Base-by-base conservation (phyloP, 129 eudicot species). In the Lactuca saligna region DNA sequence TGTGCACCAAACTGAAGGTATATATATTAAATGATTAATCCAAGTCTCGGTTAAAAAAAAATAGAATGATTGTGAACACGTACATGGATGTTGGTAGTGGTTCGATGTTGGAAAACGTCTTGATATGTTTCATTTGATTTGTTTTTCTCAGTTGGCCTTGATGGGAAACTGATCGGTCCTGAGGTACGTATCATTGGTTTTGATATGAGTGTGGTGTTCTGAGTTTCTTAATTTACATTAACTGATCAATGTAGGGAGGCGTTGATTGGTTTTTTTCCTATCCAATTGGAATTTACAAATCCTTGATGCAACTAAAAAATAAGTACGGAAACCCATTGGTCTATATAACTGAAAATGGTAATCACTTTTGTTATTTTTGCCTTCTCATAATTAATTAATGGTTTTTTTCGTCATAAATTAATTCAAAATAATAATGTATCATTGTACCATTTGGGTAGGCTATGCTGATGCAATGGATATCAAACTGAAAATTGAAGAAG, bases 271-370 rank as follows among this genome's bases (percentile, higher is more conserved):
- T 72, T 60, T 62, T 66, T 41, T 61, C 73, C 4, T 78, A 77
- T 54, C 83, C 86, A 16, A 63, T 42, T 48, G 83, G 81, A 54
- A 16, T 82, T 25, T 41, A 74, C 48, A 73, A 82, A 44, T 53
- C 64, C 61, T 46, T 82, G 7, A 38, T 61, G 38, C 25, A 68
- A 16, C 69, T 78, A 25, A 77, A 78, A 61, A 12, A 57, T 8
- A 73, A 41, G 10, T 82, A 82, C 15, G 64, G 75, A 57, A 65
- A 70, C 71, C 81, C 77, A 39, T 13, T 76, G 34, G 70, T 81
- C 14, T 77, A 73, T 61, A 69, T 82, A 56, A 78, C 86, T 53
- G 85, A 81, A 77, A 81, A 76, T 72, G 85, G 85, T 81, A 67
- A 50, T 8, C 11, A 15, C 49, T 37, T 46, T 38, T 63, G 6